Conservation (phyloP, 176 grass and related monocot species). For the Cenchrus purpureus region DNA sequence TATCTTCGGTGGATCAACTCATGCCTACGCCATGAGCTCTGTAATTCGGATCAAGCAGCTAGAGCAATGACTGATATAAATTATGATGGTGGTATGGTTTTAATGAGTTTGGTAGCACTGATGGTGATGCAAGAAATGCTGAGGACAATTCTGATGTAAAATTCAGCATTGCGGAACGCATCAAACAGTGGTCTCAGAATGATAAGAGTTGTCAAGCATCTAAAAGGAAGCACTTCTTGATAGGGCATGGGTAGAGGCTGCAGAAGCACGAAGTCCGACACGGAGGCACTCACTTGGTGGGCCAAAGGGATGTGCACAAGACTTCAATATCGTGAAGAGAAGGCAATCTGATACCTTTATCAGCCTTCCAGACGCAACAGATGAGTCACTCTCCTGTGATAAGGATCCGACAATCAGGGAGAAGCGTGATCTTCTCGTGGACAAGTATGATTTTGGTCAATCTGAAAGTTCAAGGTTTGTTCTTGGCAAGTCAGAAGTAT, state of each 20-base stretch:
- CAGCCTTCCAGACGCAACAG: conserved; percentile 53
- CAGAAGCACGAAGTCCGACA: conserved; percentile 59
- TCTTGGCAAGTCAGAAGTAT: conserved; percentile 68
- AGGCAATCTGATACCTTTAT: conserved; percentile 98
- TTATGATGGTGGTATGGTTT: conserved; percentile 28
- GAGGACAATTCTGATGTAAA: conserved; percentile 43
- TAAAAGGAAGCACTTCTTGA: conserved; percentile 66
- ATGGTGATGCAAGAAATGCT: conserved; percentile 26
- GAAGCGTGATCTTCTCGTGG: conserved; percentile 57
- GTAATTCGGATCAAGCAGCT: conserved; percentile 77
- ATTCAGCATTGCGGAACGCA: conserved; percentile 59
- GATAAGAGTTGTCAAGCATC: conserved; percentile 50
- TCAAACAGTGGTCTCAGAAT: conserved; percentile 71
- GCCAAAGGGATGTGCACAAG: conserved; percentile 64
- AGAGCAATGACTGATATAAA: conserved; percentile 50
- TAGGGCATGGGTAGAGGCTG: conserved; percentile 79
- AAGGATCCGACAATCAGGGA: conserved; percentile 52
- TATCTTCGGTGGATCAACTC: conserved; percentile 99
- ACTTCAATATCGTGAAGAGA: conserved; percentile 64
- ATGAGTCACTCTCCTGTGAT: conserved; percentile 55
- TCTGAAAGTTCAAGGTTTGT: conserved; percentile 77
- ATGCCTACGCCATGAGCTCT: conserved; percentile 87
- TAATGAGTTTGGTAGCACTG: conserved; percentile 46
- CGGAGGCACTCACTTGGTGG: conserved; percentile 91
- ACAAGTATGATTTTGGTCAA: conserved; percentile 64